Percentiles rank a stretch among this genome's conserved stretches.
Evolutionary conservation across 257 asterid genomes (phyloP).

Genomic region (Lavandula angustifolia): DNA sequence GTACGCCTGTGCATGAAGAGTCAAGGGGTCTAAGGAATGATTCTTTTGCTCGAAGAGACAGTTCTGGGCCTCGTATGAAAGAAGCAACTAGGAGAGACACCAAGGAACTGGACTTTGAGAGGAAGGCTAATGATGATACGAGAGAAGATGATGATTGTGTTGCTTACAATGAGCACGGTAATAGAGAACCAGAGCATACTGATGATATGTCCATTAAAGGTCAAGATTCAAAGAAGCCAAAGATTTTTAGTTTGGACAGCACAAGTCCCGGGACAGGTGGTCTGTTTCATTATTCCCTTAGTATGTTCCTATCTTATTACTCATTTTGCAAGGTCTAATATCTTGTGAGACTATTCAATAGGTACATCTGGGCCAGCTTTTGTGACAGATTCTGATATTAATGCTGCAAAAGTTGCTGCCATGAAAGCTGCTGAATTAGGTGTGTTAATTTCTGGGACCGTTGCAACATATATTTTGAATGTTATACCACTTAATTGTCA

Average conservation of each 20-base stretch:
- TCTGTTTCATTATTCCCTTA: constrained; percentile 29
- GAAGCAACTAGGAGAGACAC: constrained; percentile 50
- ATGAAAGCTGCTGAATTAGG: constrained; percentile 98
- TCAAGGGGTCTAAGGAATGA: constrained; percentile 31
- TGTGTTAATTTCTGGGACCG: constrained; percentile 26
- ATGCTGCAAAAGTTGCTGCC: constrained; percentile 93
- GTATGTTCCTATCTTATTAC: not conserved
- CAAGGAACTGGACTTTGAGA: constrained; percentile 44
- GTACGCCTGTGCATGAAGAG: no score
- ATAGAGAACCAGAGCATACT: constrained; percentile 38
- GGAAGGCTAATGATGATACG: constrained; percentile 46
- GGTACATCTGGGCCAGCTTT: constrained; percentile 54
- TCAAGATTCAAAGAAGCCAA: constrained; percentile 64
- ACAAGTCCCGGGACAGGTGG: constrained; percentile 44
- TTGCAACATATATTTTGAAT: not conserved
- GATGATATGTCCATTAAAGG: constrained; percentile 44
- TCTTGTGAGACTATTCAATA: constrained; percentile 26
- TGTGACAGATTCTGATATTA: constrained; percentile 79
- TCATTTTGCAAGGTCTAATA: constrained; percentile 12
- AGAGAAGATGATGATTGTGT: constrained; percentile 44
- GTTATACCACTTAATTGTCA: not conserved
- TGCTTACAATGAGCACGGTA: constrained; percentile 39
- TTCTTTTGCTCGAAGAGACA: constrained; percentile 48
- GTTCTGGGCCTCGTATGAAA: constrained; percentile 51
- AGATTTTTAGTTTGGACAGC: constrained; percentile 40